These are phyloP conservation scores for Rubroboletus satanas DNA, from an alignment of 768 basidiomycete species.

Conservation along the genomic window DNA sequence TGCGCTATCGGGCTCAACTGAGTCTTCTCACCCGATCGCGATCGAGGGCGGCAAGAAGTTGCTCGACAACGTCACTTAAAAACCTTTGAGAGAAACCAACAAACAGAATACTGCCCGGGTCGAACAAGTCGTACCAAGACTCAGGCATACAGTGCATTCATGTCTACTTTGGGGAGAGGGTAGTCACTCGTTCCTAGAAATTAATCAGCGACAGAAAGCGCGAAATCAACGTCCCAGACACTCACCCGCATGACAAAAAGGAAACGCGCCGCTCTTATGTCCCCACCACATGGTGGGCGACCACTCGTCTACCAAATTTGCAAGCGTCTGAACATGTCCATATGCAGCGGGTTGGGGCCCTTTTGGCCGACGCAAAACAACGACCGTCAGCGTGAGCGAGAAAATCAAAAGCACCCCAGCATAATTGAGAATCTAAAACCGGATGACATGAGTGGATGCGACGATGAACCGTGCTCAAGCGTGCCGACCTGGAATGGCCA, in stretches of 20 bases:
- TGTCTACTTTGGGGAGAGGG: conserved; percentile 19
- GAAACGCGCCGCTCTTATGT: conserved; percentile 12
- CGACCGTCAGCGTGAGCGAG: conserved; percentile 13
- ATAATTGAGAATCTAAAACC: conserved; percentile 27
- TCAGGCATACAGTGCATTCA: conserved; percentile 21
- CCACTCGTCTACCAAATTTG: conserved; percentile 36
- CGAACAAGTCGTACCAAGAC: neutral
- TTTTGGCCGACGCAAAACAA: conserved; percentile 13
- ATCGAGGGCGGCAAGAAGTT: conserved; percentile 13
- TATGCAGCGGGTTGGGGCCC: conserved; percentile 32
- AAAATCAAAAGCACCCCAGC: conserved; percentile 17
- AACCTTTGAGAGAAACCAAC: neutral
- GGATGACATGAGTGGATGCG: neutral
- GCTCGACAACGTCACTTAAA: neutral
- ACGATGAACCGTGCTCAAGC: neutral
- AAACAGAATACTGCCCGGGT: too few species aligned
- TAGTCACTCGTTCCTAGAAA: conserved; percentile 23
- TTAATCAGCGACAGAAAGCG: neutral
- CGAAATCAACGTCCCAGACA: neutral
- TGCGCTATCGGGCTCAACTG: neutral
- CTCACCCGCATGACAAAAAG: conserved; percentile 22
- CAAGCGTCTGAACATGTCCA: conserved; percentile 33
- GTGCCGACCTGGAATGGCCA: conserved; percentile 23
- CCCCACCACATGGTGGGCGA: conserved; percentile 33
- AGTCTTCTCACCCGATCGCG: conserved; percentile 17